Conservation (phyloP, 257 asterid species). For the Solanum dulcamara region DNA sequence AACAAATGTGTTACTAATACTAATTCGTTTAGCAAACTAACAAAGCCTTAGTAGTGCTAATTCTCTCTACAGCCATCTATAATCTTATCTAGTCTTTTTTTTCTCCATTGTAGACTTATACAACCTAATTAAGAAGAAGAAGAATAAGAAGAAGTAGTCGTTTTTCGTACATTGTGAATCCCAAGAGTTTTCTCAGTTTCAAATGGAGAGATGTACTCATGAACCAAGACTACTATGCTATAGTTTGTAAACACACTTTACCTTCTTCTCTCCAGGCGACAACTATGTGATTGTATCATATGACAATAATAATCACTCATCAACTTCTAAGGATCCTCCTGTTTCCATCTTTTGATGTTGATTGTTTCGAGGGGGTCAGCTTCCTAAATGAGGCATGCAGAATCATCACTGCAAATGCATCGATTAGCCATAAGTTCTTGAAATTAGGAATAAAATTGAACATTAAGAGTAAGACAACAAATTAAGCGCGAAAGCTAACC, state of each 20-base stretch:
- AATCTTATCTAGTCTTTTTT: neutral
- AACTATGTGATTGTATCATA: neutral
- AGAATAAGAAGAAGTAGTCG: neutral
- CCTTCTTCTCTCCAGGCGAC: neutral
- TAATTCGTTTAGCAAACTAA: neutral
- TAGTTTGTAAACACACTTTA: neutral
- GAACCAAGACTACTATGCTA: neutral
- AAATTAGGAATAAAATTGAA: neutral
- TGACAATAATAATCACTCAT: neutral
- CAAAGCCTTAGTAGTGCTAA: neutral
- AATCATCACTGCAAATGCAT: constrained; percentile 50
- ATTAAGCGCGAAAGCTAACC: neutral
- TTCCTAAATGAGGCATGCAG: constrained; percentile 82
- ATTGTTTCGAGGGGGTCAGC: constrained; percentile 55
- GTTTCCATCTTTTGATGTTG: constrained; percentile 27
- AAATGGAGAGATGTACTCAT: neutral
- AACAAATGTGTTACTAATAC: neutral
- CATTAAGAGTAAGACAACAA: neutral
- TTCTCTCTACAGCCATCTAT: neutral
- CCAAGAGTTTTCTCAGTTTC: neutral
- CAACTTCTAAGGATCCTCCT: constrained; percentile 20
- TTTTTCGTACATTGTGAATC: neutral
- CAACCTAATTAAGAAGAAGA: neutral
- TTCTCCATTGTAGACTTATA: neutral
- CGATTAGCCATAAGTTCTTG: neutral